phyloP scores from a whole-genome alignment of 495 filamentous ascomycete species.

The Neurospora tetraspora region DNA sequence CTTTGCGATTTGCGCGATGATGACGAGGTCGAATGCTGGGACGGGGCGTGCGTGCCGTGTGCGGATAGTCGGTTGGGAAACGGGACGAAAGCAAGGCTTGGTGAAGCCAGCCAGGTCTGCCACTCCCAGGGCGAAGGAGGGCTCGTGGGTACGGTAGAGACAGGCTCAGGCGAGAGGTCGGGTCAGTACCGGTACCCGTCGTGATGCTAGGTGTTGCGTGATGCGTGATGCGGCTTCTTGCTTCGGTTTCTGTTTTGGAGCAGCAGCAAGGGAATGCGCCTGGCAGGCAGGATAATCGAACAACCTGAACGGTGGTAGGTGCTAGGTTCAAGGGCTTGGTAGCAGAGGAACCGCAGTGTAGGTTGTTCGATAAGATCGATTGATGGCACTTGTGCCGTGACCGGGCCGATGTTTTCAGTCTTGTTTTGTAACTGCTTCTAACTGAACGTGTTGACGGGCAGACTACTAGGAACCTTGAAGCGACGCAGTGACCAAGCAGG shows the following conservation, averaged over 20 bases:
- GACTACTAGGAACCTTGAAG: background rate
- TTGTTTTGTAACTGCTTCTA: background rate
- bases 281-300: background rate
- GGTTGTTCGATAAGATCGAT: background rate
- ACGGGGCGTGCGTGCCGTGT: background rate
- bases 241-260: background rate
- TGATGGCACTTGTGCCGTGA: background rate
- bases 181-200: background rate
- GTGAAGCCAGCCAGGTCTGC: background rate
- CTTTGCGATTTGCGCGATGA: constrained; percentile 10
- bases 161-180: background rate
- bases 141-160: background rate
- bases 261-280: background rate
- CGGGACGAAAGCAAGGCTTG: background rate
- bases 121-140: background rate
- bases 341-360: background rate
- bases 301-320: background rate
- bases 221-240: background rate
- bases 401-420: background rate
- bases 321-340: background rate
- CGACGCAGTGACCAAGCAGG: background rate
- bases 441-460: background rate
- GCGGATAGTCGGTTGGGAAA: background rate
- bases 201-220: background rate
- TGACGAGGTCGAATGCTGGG: constrained; percentile 9